These are phyloP conservation scores for Coemansia sp. DNA, from an alignment of 192 early-diverging fungal species.

Conservation along the genomic window DNA sequence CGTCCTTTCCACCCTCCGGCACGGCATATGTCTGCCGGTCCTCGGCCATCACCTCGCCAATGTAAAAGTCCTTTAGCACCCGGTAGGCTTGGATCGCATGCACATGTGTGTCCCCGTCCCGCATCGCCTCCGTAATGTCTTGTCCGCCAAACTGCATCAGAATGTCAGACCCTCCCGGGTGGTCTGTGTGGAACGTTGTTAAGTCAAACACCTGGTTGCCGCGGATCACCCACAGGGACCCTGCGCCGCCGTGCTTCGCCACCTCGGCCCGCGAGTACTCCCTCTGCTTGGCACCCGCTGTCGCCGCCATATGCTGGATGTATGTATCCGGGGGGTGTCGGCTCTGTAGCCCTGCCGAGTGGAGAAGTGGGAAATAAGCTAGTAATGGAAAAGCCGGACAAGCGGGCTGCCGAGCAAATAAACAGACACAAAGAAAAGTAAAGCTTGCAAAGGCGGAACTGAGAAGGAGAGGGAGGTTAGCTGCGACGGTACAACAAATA, in stretches of 20 bases:
- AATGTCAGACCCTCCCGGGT: constrained; percentile 89
- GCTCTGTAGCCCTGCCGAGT: no score
- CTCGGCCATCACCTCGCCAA: constrained; percentile 59
- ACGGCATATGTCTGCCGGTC: constrained; percentile 50
- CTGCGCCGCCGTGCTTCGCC: constrained; percentile 61
- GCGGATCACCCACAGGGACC: constrained; percentile 79
- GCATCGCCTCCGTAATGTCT: constrained; percentile 77
- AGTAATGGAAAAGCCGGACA: no score
- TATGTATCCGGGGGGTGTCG: no score
- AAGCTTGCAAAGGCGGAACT: no score
- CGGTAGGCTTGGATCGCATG: constrained; percentile 86
- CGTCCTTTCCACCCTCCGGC: constrained; percentile 50
- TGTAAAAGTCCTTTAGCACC: constrained; percentile 75
- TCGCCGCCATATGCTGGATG: background rate
- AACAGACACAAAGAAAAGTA: no score
- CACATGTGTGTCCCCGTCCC: constrained; percentile 66
- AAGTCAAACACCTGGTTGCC: constrained; percentile 83
- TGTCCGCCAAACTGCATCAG: constrained; percentile 83
- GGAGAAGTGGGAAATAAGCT: no score
- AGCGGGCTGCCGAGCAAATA: no score
- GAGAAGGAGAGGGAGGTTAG: background rate
- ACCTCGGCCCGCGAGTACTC: constrained; percentile 66
- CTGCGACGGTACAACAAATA: background rate
- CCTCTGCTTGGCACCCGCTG: constrained; percentile 22
- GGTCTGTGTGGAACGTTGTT: constrained; percentile 80